Percentiles rank a stretch among this genome's conserved stretches.
Evolutionary conservation across 2,329 filamentous ascomycete genomes (phyloP).

Genomic region (Ophiocordyceps unilateralis): DNA sequence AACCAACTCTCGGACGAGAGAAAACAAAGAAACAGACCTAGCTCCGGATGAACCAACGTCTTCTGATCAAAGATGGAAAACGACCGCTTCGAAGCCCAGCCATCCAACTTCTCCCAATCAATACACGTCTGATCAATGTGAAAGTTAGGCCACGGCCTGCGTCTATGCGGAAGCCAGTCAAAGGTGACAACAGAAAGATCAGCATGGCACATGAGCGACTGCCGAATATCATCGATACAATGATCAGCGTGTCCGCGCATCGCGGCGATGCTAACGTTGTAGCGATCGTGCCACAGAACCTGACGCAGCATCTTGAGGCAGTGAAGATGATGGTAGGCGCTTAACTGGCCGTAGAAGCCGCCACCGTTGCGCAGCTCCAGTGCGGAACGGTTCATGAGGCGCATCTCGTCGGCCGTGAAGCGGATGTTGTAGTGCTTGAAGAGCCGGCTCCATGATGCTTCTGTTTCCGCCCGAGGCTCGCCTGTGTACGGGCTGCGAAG

Average conservation of each 20-base stretch:
- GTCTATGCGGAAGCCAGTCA: neutral
- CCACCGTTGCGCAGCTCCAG: neutral
- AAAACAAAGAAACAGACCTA: neutral
- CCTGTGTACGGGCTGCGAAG: neutral
- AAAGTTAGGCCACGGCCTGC: neutral
- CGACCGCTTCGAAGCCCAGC: neutral
- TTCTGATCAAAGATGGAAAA: slow-evolving; percentile 1
- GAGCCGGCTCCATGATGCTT: neutral
- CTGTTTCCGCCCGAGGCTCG: neutral
- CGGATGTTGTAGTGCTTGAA: neutral
- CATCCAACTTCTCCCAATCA: neutral
- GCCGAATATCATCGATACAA: neutral
- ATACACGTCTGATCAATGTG: neutral
- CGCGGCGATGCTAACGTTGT: neutral
- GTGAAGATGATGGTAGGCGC: neutral
- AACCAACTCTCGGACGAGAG: neutral
- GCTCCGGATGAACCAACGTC: neutral
- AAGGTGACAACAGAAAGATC: neutral
- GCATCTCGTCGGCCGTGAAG: neutral
- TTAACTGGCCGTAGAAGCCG: neutral
- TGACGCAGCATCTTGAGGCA: neutral
- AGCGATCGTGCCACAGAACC: neutral
- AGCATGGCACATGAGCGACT: neutral
- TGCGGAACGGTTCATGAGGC: neutral
- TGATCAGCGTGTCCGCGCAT: neutral